Evolutionary conservation across 345 rosid genomes (phyloP), one percentile per base, ranked within the genome.

Genomic region (Boechera divaricarpa): DNA sequence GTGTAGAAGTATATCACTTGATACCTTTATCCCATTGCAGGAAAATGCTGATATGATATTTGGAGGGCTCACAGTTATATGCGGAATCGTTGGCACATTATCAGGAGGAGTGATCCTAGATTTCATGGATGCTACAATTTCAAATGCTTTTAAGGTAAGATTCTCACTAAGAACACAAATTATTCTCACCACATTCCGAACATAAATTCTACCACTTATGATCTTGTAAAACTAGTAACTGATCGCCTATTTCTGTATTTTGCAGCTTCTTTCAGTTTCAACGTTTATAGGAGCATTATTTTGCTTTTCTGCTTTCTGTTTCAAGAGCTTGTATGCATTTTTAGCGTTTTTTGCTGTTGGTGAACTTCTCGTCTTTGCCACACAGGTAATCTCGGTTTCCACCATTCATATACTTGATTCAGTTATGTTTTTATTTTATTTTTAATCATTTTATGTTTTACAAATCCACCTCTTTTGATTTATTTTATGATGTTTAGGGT

Each of bases 131-230:
- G 79, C 92, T 60, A 88, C 97, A 42, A 87, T 94, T 75, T 68
- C 92, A 56, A 94, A 94, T 90, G 98, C 98, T 74, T 94, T 94
- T 78, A 95, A 90, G 90, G 99, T 94, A 66, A 48, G 41, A 77
- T 56, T 38, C 32, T 76, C 48, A 39, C 56, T 39, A 59, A 24
- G 36, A 63, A 57, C 24, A 54, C 51, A 52, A 24, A 11, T 42
- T 31, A 44, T 52, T 63, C 64, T 39, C 63, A 62, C n/a, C 24
- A 1, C 38, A 35, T 47, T 58, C 57, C 12, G 1, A 39, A 39
- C 48, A 61, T 10, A 59, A 33, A 36, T 61, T 38, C 32, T 39
- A 38, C 33, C 16, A 24, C 18, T 38, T 21, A 0, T 61, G 66
- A 73, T 54, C 54, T 31, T 42, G 42, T 10, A 45, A 45, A 33